These are phyloP conservation scores for Hippophae tibetana DNA, from an alignment of 306 rosid species.

Conservation along the genomic window DNA sequence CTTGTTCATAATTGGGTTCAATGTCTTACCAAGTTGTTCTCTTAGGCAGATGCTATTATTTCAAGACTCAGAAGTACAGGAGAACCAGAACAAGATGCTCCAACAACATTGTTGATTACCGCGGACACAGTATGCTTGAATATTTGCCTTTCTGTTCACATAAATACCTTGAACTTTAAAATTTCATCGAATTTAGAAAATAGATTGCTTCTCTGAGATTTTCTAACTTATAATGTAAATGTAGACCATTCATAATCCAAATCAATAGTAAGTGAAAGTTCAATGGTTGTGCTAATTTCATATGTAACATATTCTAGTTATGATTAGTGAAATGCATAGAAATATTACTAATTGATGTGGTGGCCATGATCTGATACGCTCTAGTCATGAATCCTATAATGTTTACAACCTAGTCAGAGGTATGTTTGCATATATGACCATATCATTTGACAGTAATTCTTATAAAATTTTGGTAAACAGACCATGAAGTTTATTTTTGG, in stretches of 20 bases:
- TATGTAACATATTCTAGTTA: no score
- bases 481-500: no score
- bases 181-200: no score
- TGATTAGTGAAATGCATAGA: no score
- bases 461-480: background rate
- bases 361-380: background rate
- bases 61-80: conserved; percentile 35
- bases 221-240: no score
- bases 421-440: background rate
- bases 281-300: no score
- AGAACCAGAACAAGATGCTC: conserved; percentile 37
- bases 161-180: no score
- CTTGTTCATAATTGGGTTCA: background rate
- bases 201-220: no score
- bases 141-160: conserved; percentile 1
- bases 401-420: background rate
- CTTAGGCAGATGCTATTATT: conserved; percentile 84
- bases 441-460: background rate
- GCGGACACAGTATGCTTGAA: conserved; percentile 70
- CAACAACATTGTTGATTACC: conserved; percentile 55
- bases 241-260: no score
- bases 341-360: no score
- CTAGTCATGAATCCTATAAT: background rate
- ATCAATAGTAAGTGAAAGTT: no score
- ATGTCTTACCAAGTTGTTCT: conserved; percentile 18